Evolutionary conservation across 305 asterid species (phyloP).

Genomic region (Monarda citriodora): DNA sequence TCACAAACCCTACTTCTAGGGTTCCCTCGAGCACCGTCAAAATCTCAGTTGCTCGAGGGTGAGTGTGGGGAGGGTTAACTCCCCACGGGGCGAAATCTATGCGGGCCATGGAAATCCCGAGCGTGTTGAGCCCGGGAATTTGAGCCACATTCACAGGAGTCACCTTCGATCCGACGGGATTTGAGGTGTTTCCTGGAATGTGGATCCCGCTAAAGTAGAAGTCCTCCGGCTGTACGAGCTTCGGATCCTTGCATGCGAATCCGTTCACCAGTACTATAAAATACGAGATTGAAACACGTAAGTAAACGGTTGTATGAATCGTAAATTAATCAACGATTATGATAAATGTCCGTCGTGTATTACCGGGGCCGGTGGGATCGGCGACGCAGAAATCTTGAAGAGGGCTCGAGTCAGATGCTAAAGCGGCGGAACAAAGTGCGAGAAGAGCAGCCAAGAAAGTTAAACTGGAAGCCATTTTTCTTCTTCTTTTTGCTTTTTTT

Average conservation of each 20-base stretch:
- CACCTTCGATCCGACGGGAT: slow-evolving; percentile 41
- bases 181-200: slow-evolving; percentile 39
- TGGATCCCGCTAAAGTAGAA: slow-evolving; percentile 44
- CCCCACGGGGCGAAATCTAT: slow-evolving; percentile 35
- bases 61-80: slow-evolving; percentile 39
- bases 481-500: background rate
- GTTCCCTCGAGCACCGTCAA: slow-evolving; percentile 39
- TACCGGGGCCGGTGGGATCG: slow-evolving; percentile 16
- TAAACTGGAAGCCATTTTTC: slow-evolving; percentile 11
- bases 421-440: slow-evolving; percentile 3
- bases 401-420: slow-evolving; percentile 51
- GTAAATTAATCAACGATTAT: no score
- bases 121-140: slow-evolving; percentile 48
- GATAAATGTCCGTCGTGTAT: no score
- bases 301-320: no score
- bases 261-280: slow-evolving; percentile 40
- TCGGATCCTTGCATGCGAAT: slow-evolving; percentile 36
- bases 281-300: no score
- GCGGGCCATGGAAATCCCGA: slow-evolving; percentile 40
- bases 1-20: slow-evolving; percentile 43
- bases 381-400: slow-evolving; percentile 64
- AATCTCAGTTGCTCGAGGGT: slow-evolving; percentile 39
- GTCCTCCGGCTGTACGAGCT: slow-evolving; percentile 24
- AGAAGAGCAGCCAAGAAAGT: background rate
- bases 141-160: slow-evolving; percentile 32